Conservation (phyloP, 768 basidiomycete species). For the Amanita pallidorosea region DNA sequence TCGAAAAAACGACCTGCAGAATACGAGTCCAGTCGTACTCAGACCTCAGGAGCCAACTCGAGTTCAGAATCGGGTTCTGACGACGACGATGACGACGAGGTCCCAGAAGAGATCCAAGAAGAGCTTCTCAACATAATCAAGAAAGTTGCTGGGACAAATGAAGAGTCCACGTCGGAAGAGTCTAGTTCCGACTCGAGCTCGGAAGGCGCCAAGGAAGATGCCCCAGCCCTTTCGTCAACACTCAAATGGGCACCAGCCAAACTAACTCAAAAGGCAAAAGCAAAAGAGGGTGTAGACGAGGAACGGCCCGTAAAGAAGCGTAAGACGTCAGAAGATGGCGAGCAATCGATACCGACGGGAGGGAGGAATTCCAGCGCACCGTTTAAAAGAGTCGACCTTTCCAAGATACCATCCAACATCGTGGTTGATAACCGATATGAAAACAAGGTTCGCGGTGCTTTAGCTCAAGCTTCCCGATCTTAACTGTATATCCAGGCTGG, state of each 20-base stretch:
- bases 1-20: slow-evolving; percentile 7
- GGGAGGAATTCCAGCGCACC: slow-evolving; percentile 42
- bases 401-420: slow-evolving; percentile 31
- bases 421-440: slow-evolving; percentile 69
- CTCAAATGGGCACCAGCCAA: slow-evolving; percentile 1
- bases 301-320: slow-evolving; percentile 46
- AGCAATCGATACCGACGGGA: slow-evolving; percentile 14
- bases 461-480: neutral
- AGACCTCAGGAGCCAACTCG: slow-evolving; percentile 21
- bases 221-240: neutral
- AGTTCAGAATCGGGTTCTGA: slow-evolving; percentile 17
- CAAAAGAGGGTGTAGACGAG: slow-evolving; percentile 8
- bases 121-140: no score
- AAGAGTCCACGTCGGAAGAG: neutral
- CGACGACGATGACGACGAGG: slow-evolving; percentile 2
- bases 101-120: no score
- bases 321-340: slow-evolving; percentile 38
- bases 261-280: slow-evolving; percentile 5
- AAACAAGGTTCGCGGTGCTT: slow-evolving; percentile 44
- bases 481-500: slow-evolving; percentile 35
- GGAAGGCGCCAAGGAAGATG: neutral
- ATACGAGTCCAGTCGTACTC: slow-evolving; percentile 29
- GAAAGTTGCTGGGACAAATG: neutral
- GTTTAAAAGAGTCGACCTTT: slow-evolving; percentile 72
- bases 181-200: neutral